Percentiles rank a stretch among this genome's conserved stretches.
Conservation (phyloP, 1,284 basidiomycete genomes). For the Cutaneotrichosporon cutaneum region DNA sequence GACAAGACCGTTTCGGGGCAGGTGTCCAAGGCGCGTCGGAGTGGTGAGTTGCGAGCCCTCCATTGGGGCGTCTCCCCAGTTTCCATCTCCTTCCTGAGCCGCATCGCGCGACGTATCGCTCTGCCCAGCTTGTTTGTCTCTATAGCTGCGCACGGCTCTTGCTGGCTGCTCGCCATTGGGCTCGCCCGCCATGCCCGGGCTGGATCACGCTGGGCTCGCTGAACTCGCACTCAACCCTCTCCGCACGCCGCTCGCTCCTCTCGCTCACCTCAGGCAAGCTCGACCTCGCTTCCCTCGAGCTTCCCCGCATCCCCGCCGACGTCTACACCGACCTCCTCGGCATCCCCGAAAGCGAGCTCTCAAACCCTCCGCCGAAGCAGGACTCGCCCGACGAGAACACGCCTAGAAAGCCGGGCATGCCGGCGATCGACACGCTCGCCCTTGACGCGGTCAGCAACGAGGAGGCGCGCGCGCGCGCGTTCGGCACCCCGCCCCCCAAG, state of each 20-base stretch:
- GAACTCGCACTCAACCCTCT: background rate
- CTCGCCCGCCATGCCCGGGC: too few species aligned
- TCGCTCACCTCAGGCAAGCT: conserved; percentile 38
- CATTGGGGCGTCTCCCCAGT: background rate
- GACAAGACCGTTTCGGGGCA: conserved; percentile 38
- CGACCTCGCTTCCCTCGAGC: conserved; percentile 40
- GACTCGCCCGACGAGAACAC: background rate
- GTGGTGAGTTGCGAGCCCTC: conserved; percentile 32
- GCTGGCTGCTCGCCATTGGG: background rate
- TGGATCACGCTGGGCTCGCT: too few species aligned
- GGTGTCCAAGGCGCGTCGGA: conserved; percentile 36
- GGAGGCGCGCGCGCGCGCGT: conserved; percentile 19
- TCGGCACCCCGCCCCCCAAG: conserved; percentile 27
- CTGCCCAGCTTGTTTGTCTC: background rate
- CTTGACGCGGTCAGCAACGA: conserved; percentile 18
- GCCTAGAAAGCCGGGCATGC: background rate
- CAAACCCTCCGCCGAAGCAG: conserved; percentile 25
- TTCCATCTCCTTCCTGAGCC: too few species aligned
- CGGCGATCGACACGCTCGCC: conserved; percentile 16
- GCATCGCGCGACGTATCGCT: too few species aligned
- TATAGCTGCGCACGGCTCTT: conserved; percentile 4
- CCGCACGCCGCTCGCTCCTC: background rate
- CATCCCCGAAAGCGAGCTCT: conserved; percentile 36
- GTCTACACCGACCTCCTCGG: conserved; percentile 47
- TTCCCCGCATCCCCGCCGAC: conserved; percentile 38